Base-by-base conservation (phyloP, 2,329 filamentous ascomycete species). In the Fusarium irregulare region DNA sequence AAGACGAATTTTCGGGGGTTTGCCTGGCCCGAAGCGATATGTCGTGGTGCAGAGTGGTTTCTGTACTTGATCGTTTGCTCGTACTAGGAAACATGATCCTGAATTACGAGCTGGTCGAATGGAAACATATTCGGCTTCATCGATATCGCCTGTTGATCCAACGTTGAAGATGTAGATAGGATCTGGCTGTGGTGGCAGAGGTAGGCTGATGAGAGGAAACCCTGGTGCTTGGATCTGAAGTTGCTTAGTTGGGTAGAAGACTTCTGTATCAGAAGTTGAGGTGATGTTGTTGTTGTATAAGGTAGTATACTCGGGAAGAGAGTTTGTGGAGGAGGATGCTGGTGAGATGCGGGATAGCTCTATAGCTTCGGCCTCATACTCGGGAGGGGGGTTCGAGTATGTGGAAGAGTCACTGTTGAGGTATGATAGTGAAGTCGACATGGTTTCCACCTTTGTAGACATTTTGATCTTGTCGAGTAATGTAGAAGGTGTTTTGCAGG, bases 21-120 rank as follows among this genome's bases (percentile, higher is more conserved):
- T 81, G 42, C 81, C 81, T 3, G 87, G 87, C 0, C 88, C 88
- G 71, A 85, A 89, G 67, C 83, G 84, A 77, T 90, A 90, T 6
- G 81, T 83, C 1, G 88, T 90, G 2, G 76, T 80, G 66, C 82
- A 84, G n/a, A 88, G 72, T 7, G 82, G 76, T 14, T 73, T 60
- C n/a, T 74, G 73, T 2, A 63, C 54, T 7, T 73, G 69, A 16
- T 81, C 79, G 37, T 81, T 78, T 23, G 80, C 82, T 37, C 84
- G 77, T 6, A 85, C 76, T 49, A 88, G 83, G 66, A 82, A 81
- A 64, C 85, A 82, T 34, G 79, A 82, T 5, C 83, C 86, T 2
- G 86, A 88, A 62, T 78, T 74, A 46, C 81, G 80, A 11, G 78
- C 77, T 13, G 80, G 80, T 6, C 88, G 84, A 28, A 85, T 78